Base-by-base conservation (phyloP, 2,329 filamentous ascomycete species). In the Calycina herbarum region DNA sequence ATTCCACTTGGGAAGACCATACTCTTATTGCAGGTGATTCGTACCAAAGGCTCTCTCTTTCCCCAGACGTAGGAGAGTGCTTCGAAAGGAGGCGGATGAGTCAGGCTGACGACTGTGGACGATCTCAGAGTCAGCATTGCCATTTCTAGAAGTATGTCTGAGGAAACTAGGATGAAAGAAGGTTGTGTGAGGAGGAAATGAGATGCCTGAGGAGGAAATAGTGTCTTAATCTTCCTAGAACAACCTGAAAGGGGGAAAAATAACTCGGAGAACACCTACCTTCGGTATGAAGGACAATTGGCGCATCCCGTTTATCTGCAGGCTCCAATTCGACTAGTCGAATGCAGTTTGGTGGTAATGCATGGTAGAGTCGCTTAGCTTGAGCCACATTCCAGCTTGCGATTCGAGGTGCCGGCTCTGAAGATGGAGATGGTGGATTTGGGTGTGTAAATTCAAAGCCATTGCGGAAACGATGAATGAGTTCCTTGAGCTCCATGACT, bases 11-110 rank as follows among this genome's bases (percentile, higher is more conserved):
- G 31, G 31, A 33, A 33, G 31, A 33, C 31, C 31, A 33, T 33
- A 7, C 31, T 33, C 31, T 33, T 33, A 33, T 64, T 51, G 20
- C 59, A 48, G 7, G 42, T 27, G 11, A 66, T 61, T 15, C 33
- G 15, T 24, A 57, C 61, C 3, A 27, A 29, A 10, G 48, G 38
- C 33, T 57, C 40, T 27, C 33, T 45, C 11, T 31, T 33, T 24
- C 63, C 66, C 66, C 63, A 67, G n/a, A 51, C 38, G 33, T 67
- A 67, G 1, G 66, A 67, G 8, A 63, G 42, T 15, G 57, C 57
- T 35, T 59, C 57, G 20, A 59, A 59, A 20, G 17, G 15, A 27
- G 35, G 35, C 3, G 33, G 24, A 17, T 42, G 5, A 1, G 13
- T 4, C 0, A 59, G 24, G 7, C 20, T 17, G 6, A 20, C 17